Conservation (phyloP, 345 rosid species). For the Bruguiera parviflora region DNA sequence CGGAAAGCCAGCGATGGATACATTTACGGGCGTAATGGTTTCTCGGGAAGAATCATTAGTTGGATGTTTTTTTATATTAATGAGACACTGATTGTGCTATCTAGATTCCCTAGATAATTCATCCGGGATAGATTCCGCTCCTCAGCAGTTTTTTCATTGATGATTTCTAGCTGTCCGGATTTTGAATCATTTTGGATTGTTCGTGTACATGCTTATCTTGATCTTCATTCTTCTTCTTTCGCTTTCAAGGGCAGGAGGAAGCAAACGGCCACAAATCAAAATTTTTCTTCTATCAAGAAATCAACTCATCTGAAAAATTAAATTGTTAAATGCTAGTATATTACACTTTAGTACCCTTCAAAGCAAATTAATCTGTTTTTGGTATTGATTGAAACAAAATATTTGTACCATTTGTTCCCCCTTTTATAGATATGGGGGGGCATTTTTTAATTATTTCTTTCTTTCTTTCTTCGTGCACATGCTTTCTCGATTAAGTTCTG, state of each 20-base stretch:
- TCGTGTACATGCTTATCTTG: constrained; percentile 18
- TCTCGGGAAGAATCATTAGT: constrained; percentile 29
- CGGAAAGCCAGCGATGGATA: constrained; percentile 40
- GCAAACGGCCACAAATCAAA: neutral
- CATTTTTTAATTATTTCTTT: too few relatives aligned
- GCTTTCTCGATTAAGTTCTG: too few relatives aligned
- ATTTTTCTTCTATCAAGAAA: neutral
- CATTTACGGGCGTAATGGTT: constrained; percentile 49
- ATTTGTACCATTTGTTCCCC: too few relatives aligned
- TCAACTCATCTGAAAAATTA: too few relatives aligned
- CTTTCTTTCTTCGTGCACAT: too few relatives aligned
- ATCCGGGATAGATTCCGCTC: constrained; percentile 24
- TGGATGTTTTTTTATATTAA: constrained; percentile 8
- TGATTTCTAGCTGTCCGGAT: constrained; percentile 26
- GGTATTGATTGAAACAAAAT: too few relatives aligned
- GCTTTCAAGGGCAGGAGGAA: neutral
- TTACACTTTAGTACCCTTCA: too few relatives aligned
- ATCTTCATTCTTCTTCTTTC: neutral
- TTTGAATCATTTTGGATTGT: constrained; percentile 25
- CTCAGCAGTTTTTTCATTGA: constrained; percentile 10
- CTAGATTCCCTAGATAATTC: constrained; percentile 30
- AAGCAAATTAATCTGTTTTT: neutral
- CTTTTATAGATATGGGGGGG: too few relatives aligned
- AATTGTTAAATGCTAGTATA: too few relatives aligned
- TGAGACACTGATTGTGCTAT: constrained; percentile 19